Evolutionary conservation across 371 early-diverging fungal genomes (phyloP).

Genomic region (Mortierella sp.): DNA sequence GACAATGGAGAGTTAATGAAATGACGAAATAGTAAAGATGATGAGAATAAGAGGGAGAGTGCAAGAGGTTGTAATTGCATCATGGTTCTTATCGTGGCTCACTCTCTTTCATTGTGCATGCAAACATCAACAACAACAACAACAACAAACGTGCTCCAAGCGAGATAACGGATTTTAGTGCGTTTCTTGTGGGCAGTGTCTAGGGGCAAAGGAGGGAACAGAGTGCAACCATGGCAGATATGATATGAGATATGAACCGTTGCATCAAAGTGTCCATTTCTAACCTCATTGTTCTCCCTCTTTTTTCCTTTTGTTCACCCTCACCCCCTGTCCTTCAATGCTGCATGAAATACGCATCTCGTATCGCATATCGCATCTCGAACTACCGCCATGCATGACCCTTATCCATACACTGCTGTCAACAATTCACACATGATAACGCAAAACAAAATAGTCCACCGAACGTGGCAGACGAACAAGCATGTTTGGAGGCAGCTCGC

Average conservation of each 20-base stretch:
- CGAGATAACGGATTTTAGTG: neutral
- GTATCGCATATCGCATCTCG: conserved; percentile 7
- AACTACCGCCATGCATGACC: neutral
- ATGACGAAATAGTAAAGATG: neutral
- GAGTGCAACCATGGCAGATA: neutral
- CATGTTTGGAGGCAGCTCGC: conserved; percentile 33
- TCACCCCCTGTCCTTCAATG: neutral
- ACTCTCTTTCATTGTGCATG: neutral
- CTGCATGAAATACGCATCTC: neutral
- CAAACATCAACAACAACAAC: neutral
- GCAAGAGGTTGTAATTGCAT: neutral
- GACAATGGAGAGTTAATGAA: neutral
- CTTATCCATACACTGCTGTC: neutral
- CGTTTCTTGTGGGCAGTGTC: neutral
- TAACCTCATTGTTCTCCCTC: neutral
- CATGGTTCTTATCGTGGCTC: neutral
- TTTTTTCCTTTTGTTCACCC: conserved; percentile 5
- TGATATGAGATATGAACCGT: conserved; percentile 9
- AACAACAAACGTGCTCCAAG: neutral
- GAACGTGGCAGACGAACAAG: conserved; percentile 49
- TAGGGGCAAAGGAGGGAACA: neutral
- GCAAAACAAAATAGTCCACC: neutral
- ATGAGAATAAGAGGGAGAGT: neutral
- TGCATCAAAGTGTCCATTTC: neutral
- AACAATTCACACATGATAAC: neutral